phyloP scores from a whole-genome alignment of 306 rosid species.

The apple (Malus domestica) region DNA sequence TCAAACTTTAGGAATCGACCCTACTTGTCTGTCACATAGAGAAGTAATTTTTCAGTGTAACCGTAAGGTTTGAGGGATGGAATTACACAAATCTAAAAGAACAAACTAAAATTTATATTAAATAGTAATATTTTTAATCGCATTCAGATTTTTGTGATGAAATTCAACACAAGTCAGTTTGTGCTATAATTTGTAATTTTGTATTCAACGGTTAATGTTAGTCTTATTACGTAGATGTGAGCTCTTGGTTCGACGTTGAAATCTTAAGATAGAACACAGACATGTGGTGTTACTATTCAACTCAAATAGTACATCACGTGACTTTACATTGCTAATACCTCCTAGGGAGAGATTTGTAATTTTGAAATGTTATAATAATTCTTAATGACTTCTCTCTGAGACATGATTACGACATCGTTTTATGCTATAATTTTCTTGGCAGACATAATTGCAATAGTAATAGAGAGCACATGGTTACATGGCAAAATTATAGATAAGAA shows the following conservation, averaged over 20 bases:
- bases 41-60: neutral
- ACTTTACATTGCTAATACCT: too few species aligned
- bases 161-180: neutral
- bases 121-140: neutral
- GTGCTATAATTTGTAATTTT: too few species aligned
- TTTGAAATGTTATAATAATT: neutral
- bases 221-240: too few species aligned
- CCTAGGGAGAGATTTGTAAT: neutral
- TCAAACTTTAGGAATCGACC: slow-evolving; percentile 17
- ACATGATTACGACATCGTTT: slow-evolving; percentile 33
- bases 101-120: too few species aligned
- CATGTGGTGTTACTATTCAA: neutral
- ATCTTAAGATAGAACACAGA: too few species aligned
- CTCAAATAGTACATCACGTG: neutral
- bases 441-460: slow-evolving; percentile 37
- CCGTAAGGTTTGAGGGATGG: neutral
- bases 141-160: neutral
- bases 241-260: neutral
- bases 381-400: slow-evolving; percentile 4
- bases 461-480: slow-evolving; percentile 64
- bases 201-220: neutral
- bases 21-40: slow-evolving; percentile 4
- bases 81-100: too few species aligned
- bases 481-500: slow-evolving; percentile 22
- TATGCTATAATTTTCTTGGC: slow-evolving; percentile 22